These are phyloP conservation scores for Globisporangium apiculatum DNA, from an alignment of 352 stramenopile genomes.

Conservation along the genomic window DNA sequence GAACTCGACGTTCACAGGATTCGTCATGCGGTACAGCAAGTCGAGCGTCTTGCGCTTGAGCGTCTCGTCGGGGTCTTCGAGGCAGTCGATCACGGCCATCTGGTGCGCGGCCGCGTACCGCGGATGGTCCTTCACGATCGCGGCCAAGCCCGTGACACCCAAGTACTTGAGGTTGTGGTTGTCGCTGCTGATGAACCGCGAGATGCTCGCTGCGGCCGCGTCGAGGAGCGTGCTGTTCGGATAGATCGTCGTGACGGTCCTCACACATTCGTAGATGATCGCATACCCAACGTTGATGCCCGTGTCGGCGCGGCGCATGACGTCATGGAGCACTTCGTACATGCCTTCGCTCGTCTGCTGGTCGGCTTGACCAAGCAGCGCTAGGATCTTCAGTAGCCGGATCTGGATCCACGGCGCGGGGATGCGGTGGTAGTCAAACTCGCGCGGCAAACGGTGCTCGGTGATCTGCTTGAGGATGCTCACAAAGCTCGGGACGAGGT, in stretches of 20 bases:
- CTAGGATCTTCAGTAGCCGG: constrained; percentile 94
- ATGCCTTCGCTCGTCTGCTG: constrained; percentile 95
- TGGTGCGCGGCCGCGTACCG: constrained; percentile 98
- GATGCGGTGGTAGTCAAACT: constrained; percentile 99
- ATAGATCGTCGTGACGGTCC: constrained; percentile 99
- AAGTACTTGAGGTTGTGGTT: constrained; percentile 99
- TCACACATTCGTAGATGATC: constrained; percentile 99
- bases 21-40: constrained; percentile 97
- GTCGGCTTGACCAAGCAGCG: constrained; percentile 92
- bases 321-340: constrained; percentile 99
- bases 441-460: constrained; percentile 96
- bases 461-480: constrained; percentile 99
- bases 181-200: constrained; percentile 92
- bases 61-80: constrained; percentile 99
- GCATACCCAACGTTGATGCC: constrained; percentile 99
- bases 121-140: constrained; percentile 96
- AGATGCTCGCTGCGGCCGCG: constrained; percentile 89
- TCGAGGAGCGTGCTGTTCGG: constrained; percentile 97
- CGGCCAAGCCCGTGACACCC: constrained; percentile 97
- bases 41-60: constrained; percentile 99
- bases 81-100: constrained; percentile 99
- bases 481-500: constrained; percentile 98
- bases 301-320: constrained; percentile 97
- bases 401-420: constrained; percentile 99
- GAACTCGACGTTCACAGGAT: constrained; percentile 99